Percentiles rank a stretch among this genome's conserved stretches.
These are phyloP conservation scores for Cyclocybe aegerita DNA, from an alignment of 768 basidiomycete species.

Conservation along the genomic window DNA sequence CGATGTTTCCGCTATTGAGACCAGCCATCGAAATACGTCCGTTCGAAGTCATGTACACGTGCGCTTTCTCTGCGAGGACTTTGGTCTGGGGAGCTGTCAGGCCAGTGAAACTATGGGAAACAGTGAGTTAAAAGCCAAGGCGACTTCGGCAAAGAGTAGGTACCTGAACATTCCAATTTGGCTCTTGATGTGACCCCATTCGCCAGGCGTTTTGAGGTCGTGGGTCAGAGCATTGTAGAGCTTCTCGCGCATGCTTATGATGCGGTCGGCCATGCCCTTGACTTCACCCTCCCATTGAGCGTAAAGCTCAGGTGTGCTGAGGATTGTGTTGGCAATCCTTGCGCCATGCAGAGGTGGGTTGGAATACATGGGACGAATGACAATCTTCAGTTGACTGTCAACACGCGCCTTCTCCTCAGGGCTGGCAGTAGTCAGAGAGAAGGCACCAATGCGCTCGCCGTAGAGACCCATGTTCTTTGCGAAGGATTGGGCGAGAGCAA, in stretches of 20 bases:
- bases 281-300: slow-evolving; percentile 89
- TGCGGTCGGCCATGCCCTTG: slow-evolving; percentile 93
- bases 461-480: slow-evolving; percentile 99
- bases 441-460: slow-evolving; percentile 97
- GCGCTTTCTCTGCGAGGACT: slow-evolving; percentile 81
- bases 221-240: slow-evolving; percentile 77
- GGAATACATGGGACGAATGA: slow-evolving; percentile 96
- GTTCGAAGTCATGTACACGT: slow-evolving; percentile 93
- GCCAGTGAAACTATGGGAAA: slow-evolving; percentile 72
- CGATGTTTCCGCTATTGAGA: slow-evolving; percentile 79
- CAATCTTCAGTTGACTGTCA: slow-evolving; percentile 92
- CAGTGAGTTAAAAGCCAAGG: background rate
- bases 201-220: slow-evolving; percentile 85
- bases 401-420: slow-evolving; percentile 82
- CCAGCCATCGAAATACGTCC: slow-evolving; percentile 96
- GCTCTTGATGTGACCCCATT: slow-evolving; percentile 92
- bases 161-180: slow-evolving; percentile 99
- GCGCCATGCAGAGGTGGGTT: slow-evolving; percentile 95
- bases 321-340: slow-evolving; percentile 80
- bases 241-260: slow-evolving; percentile 89
- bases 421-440: slow-evolving; percentile 74
- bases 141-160: slow-evolving; percentile 14
- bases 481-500: slow-evolving; percentile 92
- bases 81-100: slow-evolving; percentile 78
- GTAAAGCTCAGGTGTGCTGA: slow-evolving; percentile 74